Base-by-base conservation (phyloP, 495 filamentous ascomycete species). In the Schizothecium vesticola region DNA sequence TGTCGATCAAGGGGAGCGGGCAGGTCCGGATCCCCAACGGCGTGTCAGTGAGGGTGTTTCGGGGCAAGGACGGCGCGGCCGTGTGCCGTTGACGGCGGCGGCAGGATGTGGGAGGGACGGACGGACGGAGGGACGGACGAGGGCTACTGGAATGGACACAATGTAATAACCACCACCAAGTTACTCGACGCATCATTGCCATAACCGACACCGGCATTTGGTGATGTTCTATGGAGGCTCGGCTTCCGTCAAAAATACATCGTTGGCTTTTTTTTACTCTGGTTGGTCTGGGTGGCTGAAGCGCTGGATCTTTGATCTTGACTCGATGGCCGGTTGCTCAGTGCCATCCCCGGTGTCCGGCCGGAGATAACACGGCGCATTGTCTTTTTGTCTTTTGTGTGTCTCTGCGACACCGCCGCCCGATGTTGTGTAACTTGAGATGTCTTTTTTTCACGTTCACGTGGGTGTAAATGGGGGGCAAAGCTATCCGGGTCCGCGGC, bases 21-120 rank as follows among this genome's bases (percentile, higher is more conserved):
- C 60, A 31, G 12, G 28, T 61, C 28, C 16, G 60, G 60, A 31
- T 61, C n/a, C 60, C 60, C 9, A n/a, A 36, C 3, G 28, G 28
- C 25, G 60, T 61, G 11, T 61, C 60, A 28, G 60, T 61, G 60
- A 61, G 60, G 60, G 31, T 61, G 31, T 61, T 61, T 31, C 19
- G 26, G 22, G 60, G 60, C 25, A 61, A 61, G 60, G 60, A 61
- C 28, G 60, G 60, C n/a, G 60, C 22, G 12, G 60, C 60, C 6
- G 43, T 51, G 16, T 51, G 43, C 19, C 43, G 43, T n/a, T 51
- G 43, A 33, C 31, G 31, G 12, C 31, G 31, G 3, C 31, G 31
- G 12, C 10, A 11, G 25, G 5, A n/a, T 19, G 60, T 1, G 5
- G 3, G 10, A 12, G 6, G 12, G 16, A 58, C 24, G 12, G 56